Percentiles rank a stretch among this genome's conserved stretches.
Evolutionary conservation across 306 rosid species (phyloP).

Genomic region (Corylus americana): DNA sequence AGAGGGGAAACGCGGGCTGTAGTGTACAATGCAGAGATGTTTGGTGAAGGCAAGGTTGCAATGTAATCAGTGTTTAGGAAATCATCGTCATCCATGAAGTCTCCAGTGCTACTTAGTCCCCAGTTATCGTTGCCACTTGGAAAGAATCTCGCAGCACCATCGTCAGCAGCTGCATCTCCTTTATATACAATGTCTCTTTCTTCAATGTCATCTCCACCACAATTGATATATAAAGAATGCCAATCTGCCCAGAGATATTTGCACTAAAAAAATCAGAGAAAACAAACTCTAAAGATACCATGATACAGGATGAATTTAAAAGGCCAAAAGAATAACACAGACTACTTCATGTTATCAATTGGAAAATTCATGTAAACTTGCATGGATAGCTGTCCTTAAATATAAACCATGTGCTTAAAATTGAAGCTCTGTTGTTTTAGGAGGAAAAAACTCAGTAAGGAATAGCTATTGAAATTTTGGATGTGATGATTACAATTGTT

Average conservation of each 20-base stretch:
- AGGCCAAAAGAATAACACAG: background rate
- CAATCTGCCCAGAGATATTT: background rate
- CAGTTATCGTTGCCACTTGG: slow-evolving; percentile 10
- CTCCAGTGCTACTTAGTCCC: slow-evolving; percentile 54
- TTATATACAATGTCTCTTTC: slow-evolving; percentile 3
- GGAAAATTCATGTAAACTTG: background rate
- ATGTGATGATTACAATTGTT: background rate
- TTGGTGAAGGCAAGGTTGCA: background rate
- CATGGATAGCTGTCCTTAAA: background rate
- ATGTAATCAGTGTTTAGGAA: slow-evolving; percentile 26
- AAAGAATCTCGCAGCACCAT: slow-evolving; percentile 31
- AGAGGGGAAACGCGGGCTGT: slow-evolving; percentile 38
- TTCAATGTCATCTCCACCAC: background rate
- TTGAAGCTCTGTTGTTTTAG: background rate
- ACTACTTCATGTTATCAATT: background rate
- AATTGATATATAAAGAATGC: background rate
- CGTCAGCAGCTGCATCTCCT: slow-evolving; percentile 38
- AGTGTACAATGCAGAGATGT: slow-evolving; percentile 5
- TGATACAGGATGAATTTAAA: background rate
- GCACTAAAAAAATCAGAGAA: background rate
- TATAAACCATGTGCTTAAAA: no score
- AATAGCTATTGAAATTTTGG: no score
- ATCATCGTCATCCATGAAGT: slow-evolving; percentile 40
- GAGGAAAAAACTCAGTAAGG: no score
- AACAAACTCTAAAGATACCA: background rate